Conservation (phyloP, 2,329 filamentous ascomycete species). For the Tetracladium maxilliforme region DNA sequence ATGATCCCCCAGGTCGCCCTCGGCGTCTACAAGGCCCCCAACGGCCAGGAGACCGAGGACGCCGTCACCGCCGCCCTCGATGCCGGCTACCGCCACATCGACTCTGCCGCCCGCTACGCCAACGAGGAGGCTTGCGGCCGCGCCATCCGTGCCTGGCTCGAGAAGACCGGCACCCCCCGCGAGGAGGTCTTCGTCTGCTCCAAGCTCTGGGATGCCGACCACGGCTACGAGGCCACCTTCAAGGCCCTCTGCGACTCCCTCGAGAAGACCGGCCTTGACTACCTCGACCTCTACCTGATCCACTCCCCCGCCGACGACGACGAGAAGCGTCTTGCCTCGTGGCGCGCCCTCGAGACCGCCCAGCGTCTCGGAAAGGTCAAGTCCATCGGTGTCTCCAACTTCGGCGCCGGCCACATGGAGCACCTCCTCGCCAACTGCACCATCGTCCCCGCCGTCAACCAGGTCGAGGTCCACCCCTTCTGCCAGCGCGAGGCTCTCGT, state of each 20-base stretch:
- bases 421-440: slow-evolving; percentile 27
- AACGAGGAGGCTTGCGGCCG: slow-evolving; percentile 30
- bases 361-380: slow-evolving; percentile 39
- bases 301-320: slow-evolving; percentile 31
- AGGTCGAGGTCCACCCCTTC: slow-evolving; percentile 28
- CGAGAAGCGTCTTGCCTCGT: slow-evolving; percentile 24
- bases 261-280: slow-evolving; percentile 42
- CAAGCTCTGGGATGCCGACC: slow-evolving; percentile 36
- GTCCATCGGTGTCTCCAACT: slow-evolving; percentile 50
- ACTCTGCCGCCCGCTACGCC: slow-evolving; percentile 33
- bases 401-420: slow-evolving; percentile 35
- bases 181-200: slow-evolving; percentile 36
- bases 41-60: slow-evolving; percentile 27
- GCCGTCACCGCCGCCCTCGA: slow-evolving; percentile 41
- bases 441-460: slow-evolving; percentile 23
- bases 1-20: slow-evolving; percentile 48
- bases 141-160: slow-evolving; percentile 30
- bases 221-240: slow-evolving; percentile 39
- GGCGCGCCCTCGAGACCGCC: slow-evolving; percentile 44
- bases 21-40: slow-evolving; percentile 16
- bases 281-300: slow-evolving; percentile 47
- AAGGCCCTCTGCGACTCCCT: slow-evolving; percentile 37
- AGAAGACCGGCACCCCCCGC: slow-evolving; percentile 25
- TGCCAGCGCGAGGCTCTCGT: slow-evolving; percentile 26
- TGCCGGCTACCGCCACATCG: slow-evolving; percentile 45